A percentile compares a stretch with the other conserved stretches of the same genome.
phyloP scores from a whole-genome alignment of 1,284 basidiomycete genomes.

The Fomitopsis palustris region DNA sequence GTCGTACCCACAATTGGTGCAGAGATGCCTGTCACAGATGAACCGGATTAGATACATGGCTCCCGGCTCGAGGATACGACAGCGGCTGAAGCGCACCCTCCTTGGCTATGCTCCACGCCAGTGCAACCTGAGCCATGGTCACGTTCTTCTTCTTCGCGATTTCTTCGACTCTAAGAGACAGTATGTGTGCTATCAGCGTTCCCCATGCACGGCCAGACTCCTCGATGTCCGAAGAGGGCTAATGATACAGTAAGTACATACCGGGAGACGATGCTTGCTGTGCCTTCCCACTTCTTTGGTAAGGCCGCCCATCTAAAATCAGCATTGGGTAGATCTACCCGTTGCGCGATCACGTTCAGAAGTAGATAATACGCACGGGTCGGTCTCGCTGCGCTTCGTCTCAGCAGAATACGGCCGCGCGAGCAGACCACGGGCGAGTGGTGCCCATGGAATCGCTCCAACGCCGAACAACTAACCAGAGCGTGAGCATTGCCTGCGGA shows the following conservation, averaged over 20 bases:
- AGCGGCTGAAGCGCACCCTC: slow-evolving; percentile 29
- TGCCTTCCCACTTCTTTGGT: slow-evolving; percentile 12
- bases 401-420: slow-evolving; percentile 28
- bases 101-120: slow-evolving; percentile 38
- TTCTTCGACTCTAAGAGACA: slow-evolving; percentile 36
- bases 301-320: slow-evolving; percentile 14
- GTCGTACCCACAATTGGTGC: slow-evolving; percentile 56
- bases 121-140: slow-evolving; percentile 33
- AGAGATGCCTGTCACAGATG: slow-evolving; percentile 34
- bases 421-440: slow-evolving; percentile 36
- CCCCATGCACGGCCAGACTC: too few species aligned
- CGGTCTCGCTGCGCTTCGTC: slow-evolving; percentile 23
- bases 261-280: slow-evolving; percentile 12
- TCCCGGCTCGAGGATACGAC: neutral
- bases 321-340: too few species aligned
- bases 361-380: slow-evolving; percentile 15
- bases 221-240: too few species aligned
- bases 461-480: slow-evolving; percentile 30
- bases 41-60: slow-evolving; percentile 7
- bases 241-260: slow-evolving; percentile 4
- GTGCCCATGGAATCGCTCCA: slow-evolving; percentile 41
- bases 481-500: neutral
- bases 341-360: too few species aligned
- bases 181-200: too few species aligned
- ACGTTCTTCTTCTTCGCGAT: slow-evolving; percentile 35